Evolutionary conservation across 345 rosid species (phyloP), one percentile per base, ranked within the genome.

Genomic region (Eucalyptus marginata): DNA sequence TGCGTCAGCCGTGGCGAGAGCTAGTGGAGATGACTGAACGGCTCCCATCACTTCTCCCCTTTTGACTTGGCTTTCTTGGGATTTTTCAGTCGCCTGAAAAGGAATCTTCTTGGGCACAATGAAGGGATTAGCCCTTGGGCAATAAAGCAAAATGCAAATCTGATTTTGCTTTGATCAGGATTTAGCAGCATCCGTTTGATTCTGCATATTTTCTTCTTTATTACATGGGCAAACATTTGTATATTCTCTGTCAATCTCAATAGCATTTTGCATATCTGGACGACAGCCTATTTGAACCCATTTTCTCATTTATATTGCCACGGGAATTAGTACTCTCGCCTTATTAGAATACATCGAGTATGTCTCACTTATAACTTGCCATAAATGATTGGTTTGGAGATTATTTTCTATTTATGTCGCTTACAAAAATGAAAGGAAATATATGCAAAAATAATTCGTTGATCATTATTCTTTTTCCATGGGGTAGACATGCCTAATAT

Each of bases 11-110:
- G 66, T 27, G 68, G 56, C 49, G 88, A 50, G 81, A 66, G 89
- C 87, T 56, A 90, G 90, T 51, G 92, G 91, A 54, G 90, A 93
- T 25, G 94, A 93, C 90, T 87, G 90, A 90, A 90, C 92, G 91
- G 87, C 93, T 46, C 95, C 94, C 98, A 96, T 96, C 13, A 20
- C 47, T 20, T 3, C 27, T 4, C 5, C 29, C 49, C 91, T 40
- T 51, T 36, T 66, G 85, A 33, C 87, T 93, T 88, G 87, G 68
- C 54, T 86, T 87, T 87, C 87, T 27, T 24, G 18, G 58, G 87
- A 31, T 29, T 31, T 64, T 59, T 58, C 83, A 20, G 83, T 10
- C 62, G 0, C 43, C 83, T 20, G 6, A 1, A 9, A 71, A 33
- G 44, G 46, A 20, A 71, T 36, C 47, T 71, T 36, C 27, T 71